phyloP scores from a whole-genome alignment of 2,329 filamentous ascomycete species.

The Verticillium tricorpus region DNA sequence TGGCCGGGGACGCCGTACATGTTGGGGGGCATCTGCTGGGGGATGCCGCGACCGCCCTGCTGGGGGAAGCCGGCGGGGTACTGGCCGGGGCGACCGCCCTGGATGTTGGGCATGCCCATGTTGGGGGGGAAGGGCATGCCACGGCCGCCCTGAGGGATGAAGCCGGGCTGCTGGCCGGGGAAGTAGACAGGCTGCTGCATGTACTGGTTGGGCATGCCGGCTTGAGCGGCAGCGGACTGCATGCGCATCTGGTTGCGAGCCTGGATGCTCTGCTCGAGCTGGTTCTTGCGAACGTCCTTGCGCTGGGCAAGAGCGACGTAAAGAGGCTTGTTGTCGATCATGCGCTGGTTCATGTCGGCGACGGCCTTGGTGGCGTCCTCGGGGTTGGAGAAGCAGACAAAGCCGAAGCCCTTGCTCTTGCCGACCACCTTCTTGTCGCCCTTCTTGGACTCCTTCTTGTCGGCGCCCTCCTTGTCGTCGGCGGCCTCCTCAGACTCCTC shows the following conservation, averaged over 20 bases:
- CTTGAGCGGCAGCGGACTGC: slow-evolving; percentile 91
- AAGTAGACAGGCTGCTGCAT: slow-evolving; percentile 89
- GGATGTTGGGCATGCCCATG: slow-evolving; percentile 66
- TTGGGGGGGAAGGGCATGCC: slow-evolving; percentile 64
- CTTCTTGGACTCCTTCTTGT: slow-evolving; percentile 57
- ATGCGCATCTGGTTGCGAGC: slow-evolving; percentile 97
- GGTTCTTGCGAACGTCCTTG: slow-evolving; percentile 99
- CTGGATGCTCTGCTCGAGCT: slow-evolving; percentile 98
- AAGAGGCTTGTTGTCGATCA: slow-evolving; percentile 93
- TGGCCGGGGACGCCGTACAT: slow-evolving; percentile 79
- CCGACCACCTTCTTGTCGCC: slow-evolving; percentile 62
- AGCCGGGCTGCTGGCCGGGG: slow-evolving; percentile 71
- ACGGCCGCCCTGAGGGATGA: slow-evolving; percentile 58
- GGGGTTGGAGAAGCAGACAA: slow-evolving; percentile 99
- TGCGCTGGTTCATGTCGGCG: slow-evolving; percentile 99
- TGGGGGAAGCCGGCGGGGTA: slow-evolving; percentile 80
- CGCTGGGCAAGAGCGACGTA: slow-evolving; percentile 98
- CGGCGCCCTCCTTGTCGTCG: slow-evolving; percentile 38
- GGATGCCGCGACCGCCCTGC: slow-evolving; percentile 80
- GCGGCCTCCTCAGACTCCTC: slow-evolving; percentile 42
- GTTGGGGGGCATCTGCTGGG: slow-evolving; percentile 82
- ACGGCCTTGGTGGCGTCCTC: slow-evolving; percentile 99
- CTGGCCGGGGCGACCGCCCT: slow-evolving; percentile 78
- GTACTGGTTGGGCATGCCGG: slow-evolving; percentile 81
- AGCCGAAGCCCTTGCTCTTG: slow-evolving; percentile 99